Base-by-base conservation (phyloP, 306 rosid species). In the Adenanthera pavonina region DNA sequence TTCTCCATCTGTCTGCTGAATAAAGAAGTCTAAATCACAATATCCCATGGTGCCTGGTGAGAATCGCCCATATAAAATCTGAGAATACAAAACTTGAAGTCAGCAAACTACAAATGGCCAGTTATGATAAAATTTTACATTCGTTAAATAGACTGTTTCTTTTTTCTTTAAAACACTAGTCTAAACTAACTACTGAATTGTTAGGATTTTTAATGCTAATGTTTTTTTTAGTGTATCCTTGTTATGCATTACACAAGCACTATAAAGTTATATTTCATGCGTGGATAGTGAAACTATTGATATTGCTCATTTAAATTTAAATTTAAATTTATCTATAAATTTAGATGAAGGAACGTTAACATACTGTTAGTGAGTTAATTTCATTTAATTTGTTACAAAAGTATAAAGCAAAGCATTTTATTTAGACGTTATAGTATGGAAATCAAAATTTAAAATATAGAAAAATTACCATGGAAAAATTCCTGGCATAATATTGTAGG, bases 61-160 rank as follows among this genome's bases (percentile, higher is more conserved):
- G 57, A 91, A 87, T 60, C 96, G 88, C 75, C 97, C 95, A 17
- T 88, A 91, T 13, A 87, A 76, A 83, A 89, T 89, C 97, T 91
- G 86, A 75, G 38, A 66, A 83, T 48, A 79, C 76, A 53, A 78
- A 6, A 38, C 51, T 10, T 20, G 3, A 10, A 40, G 78, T 86
- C 62, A 83, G 83, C 33, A 78, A 74, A 57, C 60, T 19, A 67
- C 41, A 72, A 69, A 67, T 74, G 44, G 56, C 59, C 43, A 60
- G 59, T 9, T 46, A 8, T 46, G 49, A 46, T 8, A 46, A 8
- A 8, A 8, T 47, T 48, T 48, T 12, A 12, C 5, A 0, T 48
- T 48, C 53, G 13, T 48, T 12, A 48, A 46, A 1, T 40, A 40
- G 1, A 40, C 6, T 2, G 43, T 3, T 40, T 40, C 3, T 40